phyloP scores from a whole-genome alignment of 495 filamentous ascomycete species.

The Staphylotrichum longicolle region DNA sequence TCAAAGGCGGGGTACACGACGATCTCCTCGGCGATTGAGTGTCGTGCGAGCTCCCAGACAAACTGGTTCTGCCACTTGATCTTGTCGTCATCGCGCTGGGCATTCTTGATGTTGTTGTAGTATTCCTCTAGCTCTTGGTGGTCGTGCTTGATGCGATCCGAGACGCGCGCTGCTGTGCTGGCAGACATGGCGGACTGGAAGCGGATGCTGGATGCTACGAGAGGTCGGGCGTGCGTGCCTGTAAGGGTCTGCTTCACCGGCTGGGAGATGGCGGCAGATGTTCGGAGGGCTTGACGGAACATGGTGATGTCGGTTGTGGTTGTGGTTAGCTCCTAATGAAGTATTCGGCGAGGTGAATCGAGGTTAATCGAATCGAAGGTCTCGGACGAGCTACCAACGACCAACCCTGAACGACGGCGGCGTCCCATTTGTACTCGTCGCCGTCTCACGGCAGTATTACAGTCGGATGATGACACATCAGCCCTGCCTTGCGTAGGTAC shows the following conservation, averaged over 20 bases:
- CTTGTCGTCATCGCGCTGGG: constrained; percentile 49
- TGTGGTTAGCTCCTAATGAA: background rate
- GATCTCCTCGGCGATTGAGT: constrained; percentile 65
- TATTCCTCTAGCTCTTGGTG: constrained; percentile 60
- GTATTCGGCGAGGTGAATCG: too few species aligned
- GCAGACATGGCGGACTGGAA: constrained; percentile 13
- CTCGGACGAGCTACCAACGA: background rate
- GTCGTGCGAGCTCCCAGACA: constrained; percentile 68
- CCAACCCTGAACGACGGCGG: background rate
- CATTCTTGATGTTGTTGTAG: constrained; percentile 55
- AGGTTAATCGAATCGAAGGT: too few species aligned
- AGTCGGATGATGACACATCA: background rate
- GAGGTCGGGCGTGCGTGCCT: background rate
- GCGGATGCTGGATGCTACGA: constrained; percentile 1
- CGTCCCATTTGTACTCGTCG: background rate
- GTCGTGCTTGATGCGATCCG: constrained; percentile 59
- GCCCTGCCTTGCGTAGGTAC: too few species aligned
- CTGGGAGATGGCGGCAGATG: background rate
- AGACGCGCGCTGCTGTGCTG: constrained; percentile 31
- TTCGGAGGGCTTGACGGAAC: constrained; percentile 12
- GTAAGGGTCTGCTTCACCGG: background rate
- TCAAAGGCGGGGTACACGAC: constrained; percentile 69
- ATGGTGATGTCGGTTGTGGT: constrained; percentile 3
- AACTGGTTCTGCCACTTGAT: constrained; percentile 62
- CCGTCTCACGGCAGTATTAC: background rate